Evolutionary conservation across 495 filamentous ascomycete species (phyloP), one percentile per base, ranked within the genome.

Genomic region (Alectoria sarmentosa): DNA sequence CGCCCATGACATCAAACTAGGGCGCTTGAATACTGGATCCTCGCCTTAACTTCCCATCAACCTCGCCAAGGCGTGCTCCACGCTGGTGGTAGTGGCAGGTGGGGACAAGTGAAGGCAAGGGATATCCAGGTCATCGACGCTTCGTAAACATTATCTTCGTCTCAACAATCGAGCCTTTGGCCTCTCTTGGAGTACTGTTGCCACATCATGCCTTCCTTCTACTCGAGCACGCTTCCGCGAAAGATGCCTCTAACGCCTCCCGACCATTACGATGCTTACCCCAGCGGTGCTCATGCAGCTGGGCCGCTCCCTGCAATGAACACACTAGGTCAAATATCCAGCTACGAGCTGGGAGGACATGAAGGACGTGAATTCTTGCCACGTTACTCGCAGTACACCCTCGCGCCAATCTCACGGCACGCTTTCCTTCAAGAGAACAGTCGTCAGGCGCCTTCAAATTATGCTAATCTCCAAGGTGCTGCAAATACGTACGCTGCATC

Each of bases 231-330:
- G 13, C 38, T 67, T 57, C 52, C 67, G 57, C 59, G 54, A 41
- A 60, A 55, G 61, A 62, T 71, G 66, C 67, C 69, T 19, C 42
- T 66, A 34, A 69, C 69, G 32, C 67, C 69, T 38, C 69, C 69
- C 9, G 62, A 69, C 7, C 65, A 60, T 48, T 67, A 67, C 46
- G 69, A 65, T 44, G 41, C 39, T 5, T 67, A 60, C 34, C 32
- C 62, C 56, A 60, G 59, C 13, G 41, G 32, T 48, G 63, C 37
- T 28, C 57, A 15, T 65, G 62, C 49, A 41, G 21, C 32, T 17
- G 36, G 46, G 4, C 63, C 65, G 32, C 62, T 61, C 37, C 57
- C 66, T 58, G 38, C 44, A 28, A 37, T 65, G 38, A 42, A 44
- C 14, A 44, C 58, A 1, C 38, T 37, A 65, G 42, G 23, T 39